Evolutionary conservation across 495 filamentous ascomycete species (phyloP).

Genomic region (Aspergillus asperescens): DNA sequence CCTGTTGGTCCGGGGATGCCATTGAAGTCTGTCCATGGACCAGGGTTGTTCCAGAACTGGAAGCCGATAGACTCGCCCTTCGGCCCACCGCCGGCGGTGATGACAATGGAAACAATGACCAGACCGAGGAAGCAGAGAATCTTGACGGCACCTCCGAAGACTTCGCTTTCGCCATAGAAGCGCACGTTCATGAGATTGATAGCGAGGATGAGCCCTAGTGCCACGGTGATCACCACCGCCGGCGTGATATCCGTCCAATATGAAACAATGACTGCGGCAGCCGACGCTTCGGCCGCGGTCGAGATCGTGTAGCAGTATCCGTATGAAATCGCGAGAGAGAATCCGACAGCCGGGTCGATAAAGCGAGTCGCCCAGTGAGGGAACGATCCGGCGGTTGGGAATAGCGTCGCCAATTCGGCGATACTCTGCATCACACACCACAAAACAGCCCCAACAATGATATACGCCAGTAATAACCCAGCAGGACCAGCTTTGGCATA

Average conservation of each 20-base stretch:
- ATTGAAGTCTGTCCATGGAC: slow-evolving; percentile 44
- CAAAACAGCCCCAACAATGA: slow-evolving; percentile 49
- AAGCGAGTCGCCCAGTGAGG: slow-evolving; percentile 63
- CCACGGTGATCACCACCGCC: slow-evolving; percentile 47
- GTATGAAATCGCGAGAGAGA: slow-evolving; percentile 58
- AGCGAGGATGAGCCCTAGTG: slow-evolving; percentile 39
- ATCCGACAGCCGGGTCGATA: slow-evolving; percentile 49
- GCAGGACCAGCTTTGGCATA: slow-evolving; percentile 59
- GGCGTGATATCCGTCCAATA: slow-evolving; percentile 22
- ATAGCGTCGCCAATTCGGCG: slow-evolving; percentile 65
- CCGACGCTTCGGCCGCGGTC: background rate
- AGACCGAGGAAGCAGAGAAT: slow-evolving; percentile 41
- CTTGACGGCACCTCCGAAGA: slow-evolving; percentile 41
- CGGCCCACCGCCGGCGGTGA: slow-evolving; percentile 35
- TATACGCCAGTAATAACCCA: slow-evolving; percentile 59
- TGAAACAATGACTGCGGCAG: slow-evolving; percentile 1
- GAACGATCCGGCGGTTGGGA: slow-evolving; percentile 67
- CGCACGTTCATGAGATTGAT: slow-evolving; percentile 38
- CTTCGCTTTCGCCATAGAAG: slow-evolving; percentile 46
- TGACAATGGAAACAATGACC: slow-evolving; percentile 44
- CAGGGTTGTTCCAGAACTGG: slow-evolving; percentile 47
- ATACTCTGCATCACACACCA: slow-evolving; percentile 44
- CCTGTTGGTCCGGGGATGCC: slow-evolving; percentile 27
- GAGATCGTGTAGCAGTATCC: slow-evolving; percentile 42
- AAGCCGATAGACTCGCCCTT: slow-evolving; percentile 28